These are phyloP conservation scores for Sporothrix mexicana DNA, from an alignment of 2,329 filamentous ascomycete genomes.

Conservation along the genomic window DNA sequence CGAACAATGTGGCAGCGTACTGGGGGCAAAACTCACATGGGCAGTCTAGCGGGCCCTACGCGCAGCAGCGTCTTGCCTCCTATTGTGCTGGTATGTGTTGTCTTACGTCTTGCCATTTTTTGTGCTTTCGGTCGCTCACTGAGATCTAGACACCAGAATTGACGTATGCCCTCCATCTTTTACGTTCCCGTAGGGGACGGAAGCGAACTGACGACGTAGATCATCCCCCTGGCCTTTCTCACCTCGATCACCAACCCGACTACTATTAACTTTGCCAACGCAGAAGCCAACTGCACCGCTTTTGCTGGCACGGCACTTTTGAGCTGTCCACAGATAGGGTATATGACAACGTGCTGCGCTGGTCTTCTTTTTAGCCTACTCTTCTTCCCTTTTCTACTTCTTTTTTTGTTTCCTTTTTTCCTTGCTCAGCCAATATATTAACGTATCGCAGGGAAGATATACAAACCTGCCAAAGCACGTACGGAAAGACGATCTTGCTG, in stretches of 20 bases:
- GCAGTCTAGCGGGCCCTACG: slow-evolving; percentile 51
- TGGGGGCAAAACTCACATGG: slow-evolving; percentile 72
- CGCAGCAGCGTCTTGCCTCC: slow-evolving; percentile 60
- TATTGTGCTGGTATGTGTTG: slow-evolving; percentile 61
- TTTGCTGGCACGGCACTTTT: slow-evolving; percentile 64
- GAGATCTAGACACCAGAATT: not conserved
- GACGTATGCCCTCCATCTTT: not conserved
- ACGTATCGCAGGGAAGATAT: slow-evolving; percentile 52
- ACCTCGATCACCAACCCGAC: slow-evolving; percentile 61
- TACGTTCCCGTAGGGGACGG: slow-evolving; percentile 39
- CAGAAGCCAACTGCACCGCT: slow-evolving; percentile 62
- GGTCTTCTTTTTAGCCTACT: not conserved
- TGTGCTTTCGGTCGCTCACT: not conserved
- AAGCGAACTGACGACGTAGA: slow-evolving; percentile 45
- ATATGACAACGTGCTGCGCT: slow-evolving; percentile 41
- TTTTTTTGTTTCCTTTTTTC: not conserved
- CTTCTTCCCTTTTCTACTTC: not conserved
- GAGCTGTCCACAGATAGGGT: slow-evolving; percentile 69
- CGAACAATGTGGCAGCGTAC: slow-evolving; percentile 66
- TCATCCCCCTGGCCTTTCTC: slow-evolving; percentile 70
- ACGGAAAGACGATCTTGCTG: slow-evolving; percentile 73
- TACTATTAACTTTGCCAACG: slow-evolving; percentile 67
- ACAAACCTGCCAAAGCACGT: slow-evolving; percentile 62
- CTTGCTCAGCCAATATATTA: not conserved
- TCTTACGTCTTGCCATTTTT: not conserved